Base-by-base conservation (phyloP, 345 rosid genomes). In the Eucalyptus victrix region DNA sequence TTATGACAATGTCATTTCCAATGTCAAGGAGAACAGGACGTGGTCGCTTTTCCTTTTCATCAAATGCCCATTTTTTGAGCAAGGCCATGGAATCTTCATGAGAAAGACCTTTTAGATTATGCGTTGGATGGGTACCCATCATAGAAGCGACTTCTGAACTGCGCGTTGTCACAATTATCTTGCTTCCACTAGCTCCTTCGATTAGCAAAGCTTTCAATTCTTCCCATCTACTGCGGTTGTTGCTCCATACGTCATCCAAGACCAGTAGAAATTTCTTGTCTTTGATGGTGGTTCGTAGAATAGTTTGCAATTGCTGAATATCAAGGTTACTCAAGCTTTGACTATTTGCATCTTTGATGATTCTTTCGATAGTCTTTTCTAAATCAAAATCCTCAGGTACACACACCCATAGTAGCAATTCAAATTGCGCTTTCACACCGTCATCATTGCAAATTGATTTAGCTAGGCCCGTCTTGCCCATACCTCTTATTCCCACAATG, bases 281-380 rank as follows among this genome's bases (percentile, higher is more conserved):
- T 67, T 50, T 50, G 53, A 50, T 50, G 53, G 19, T 2, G 7
- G 15, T 0, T 50, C 19, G 7, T 0, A 50, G 1, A 50, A 50
- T 0, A 0, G 53, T 50, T 50, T 15, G 53, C 0, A 0, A 49
- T 49, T 2, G 51, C 1, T 49, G 6, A 49, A 49, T 49, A 49
- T 49, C 51, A 49, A 49, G 50, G 16, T 49, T 49, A 13, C 50
- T 49, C 16, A 49, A 49, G 50, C 2, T 49, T 12, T 2, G 2
- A 49, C 17, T 1, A 49, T 1, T 49, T 49, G 3, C 51, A 14
- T 49, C 3, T 5, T 49, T 49, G 17, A 14, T 14, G 17, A 49
- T 49, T 49, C 51, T 1, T 0, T 49, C 51, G 17, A 49, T 49
- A 49, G 51, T 49, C 0, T 14, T 49, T 14, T 49, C 2, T 49